phyloP scores from a whole-genome alignment of 306 rosid species.

The Corylus americana region DNA sequence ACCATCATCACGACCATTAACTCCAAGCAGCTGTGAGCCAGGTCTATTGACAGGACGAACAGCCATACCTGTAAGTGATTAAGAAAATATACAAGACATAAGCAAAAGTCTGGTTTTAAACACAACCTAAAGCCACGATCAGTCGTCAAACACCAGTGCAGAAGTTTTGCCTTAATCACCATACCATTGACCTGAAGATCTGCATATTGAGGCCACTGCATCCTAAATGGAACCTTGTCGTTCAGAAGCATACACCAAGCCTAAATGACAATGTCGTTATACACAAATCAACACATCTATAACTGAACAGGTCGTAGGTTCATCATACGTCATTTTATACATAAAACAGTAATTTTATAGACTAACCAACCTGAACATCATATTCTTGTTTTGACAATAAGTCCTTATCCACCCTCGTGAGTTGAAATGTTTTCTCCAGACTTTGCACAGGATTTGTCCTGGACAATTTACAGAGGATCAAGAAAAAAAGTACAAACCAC shows the following conservation, averaged over 20 bases:
- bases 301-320: slow-evolving; percentile 6
- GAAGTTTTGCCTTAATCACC: slow-evolving; percentile 16
- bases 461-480: slow-evolving; percentile 32
- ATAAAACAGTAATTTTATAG: slow-evolving; percentile 18
- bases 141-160: background rate
- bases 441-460: slow-evolving; percentile 86
- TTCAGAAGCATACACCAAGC: slow-evolving; percentile 99
- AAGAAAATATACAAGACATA: slow-evolving; percentile 14
- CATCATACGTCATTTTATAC: background rate
- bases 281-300: slow-evolving; percentile 22
- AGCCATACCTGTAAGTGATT: slow-evolving; percentile 56
- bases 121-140: slow-evolving; percentile 9
- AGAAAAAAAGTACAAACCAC: slow-evolving; percentile 22
- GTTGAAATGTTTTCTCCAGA: slow-evolving; percentile 82
- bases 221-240: slow-evolving; percentile 94
- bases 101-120: slow-evolving; percentile 2
- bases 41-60: slow-evolving; percentile 94
- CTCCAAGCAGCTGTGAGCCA: slow-evolving; percentile 90
- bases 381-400: slow-evolving; percentile 64
- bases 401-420: slow-evolving; percentile 78
- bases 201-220: slow-evolving; percentile 98
- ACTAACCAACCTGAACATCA: slow-evolving; percentile 82
- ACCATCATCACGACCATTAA: slow-evolving; percentile 99
- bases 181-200: slow-evolving; percentile 93
- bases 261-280: slow-evolving; percentile 41